Evolutionary conservation across 164 flowering plant species (phyloP).

Genomic region (Protea cynaroides): DNA sequence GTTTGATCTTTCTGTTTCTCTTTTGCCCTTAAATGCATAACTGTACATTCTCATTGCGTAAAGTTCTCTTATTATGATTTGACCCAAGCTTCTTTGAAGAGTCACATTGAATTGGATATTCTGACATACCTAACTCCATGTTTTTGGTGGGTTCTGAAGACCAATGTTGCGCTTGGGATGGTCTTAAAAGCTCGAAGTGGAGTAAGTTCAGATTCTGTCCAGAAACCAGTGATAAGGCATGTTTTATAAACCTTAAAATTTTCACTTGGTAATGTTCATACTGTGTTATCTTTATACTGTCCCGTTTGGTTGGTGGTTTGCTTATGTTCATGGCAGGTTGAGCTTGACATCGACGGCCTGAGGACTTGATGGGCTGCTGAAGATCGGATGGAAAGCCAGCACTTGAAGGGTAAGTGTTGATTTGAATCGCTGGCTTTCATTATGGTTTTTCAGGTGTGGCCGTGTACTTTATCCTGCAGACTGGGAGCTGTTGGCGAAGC

Average conservation of each 20-base stretch:
- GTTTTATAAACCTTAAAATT: slow-evolving; percentile 5
- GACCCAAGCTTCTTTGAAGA: too few relatives aligned
- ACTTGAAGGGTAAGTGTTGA: slow-evolving; percentile 26
- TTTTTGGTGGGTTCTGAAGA: slow-evolving; percentile 9
- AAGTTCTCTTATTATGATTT: too few relatives aligned
- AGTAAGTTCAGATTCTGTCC: slow-evolving; percentile 13
- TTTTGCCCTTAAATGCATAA: neutral
- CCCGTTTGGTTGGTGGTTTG: slow-evolving; percentile 1
- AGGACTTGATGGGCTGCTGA: slow-evolving; percentile 1
- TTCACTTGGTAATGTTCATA: neutral
- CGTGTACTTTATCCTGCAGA: neutral
- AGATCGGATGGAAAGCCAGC: slow-evolving; percentile 37
- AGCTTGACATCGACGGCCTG: slow-evolving; percentile 17
- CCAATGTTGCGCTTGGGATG: slow-evolving; percentile 17
- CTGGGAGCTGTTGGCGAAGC: slow-evolving; percentile 3
- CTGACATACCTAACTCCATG: slow-evolving; percentile 1
- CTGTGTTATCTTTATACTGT: slow-evolving; percentile 17
- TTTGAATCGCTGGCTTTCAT: slow-evolving; percentile 12
- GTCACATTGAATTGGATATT: neutral
- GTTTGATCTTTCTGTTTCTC: slow-evolving; percentile 18
- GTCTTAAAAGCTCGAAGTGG: slow-evolving; percentile 16
- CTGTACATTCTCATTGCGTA: too few relatives aligned
- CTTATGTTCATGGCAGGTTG: slow-evolving; percentile 11
- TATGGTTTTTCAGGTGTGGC: slow-evolving; percentile 6
- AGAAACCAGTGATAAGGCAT: slow-evolving; percentile 22